phyloP scores from a whole-genome alignment of 2,329 filamentous ascomycete genomes.

The Fusarium sp. region DNA sequence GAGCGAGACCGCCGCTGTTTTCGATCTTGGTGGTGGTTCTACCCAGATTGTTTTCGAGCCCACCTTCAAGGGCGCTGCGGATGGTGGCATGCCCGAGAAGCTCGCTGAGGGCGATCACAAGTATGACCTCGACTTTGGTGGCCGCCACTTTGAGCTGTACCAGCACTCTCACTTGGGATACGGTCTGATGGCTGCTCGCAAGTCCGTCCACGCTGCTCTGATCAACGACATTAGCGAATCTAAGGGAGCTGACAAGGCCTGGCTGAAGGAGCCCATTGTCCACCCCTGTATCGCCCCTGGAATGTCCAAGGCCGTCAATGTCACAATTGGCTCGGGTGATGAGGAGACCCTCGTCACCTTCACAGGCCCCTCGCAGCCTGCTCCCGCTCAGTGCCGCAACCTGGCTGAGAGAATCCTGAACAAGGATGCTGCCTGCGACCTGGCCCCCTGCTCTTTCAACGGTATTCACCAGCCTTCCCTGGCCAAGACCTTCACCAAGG shows the following conservation, averaged over 20 bases:
- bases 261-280: constrained; percentile 79
- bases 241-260: constrained; percentile 73
- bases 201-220: constrained; percentile 84
- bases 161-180: constrained; percentile 99
- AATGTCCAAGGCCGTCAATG: constrained; percentile 80
- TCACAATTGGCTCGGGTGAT: constrained; percentile 77
- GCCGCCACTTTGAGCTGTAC: constrained; percentile 92
- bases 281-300: constrained; percentile 92
- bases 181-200: constrained; percentile 94
- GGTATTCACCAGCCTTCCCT: constrained; percentile 95
- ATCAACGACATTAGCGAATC: constrained; percentile 79
- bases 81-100: constrained; percentile 87
- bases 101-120: constrained; percentile 95
- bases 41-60: constrained; percentile 99
- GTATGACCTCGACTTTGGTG: constrained; percentile 91
- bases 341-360: constrained; percentile 81
- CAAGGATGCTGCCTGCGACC: constrained; percentile 85
- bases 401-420: constrained; percentile 91
- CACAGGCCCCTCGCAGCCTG: constrained; percentile 82
- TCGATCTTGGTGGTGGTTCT: constrained; percentile 96
- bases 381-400: constrained; percentile 89
- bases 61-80: constrained; percentile 82
- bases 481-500: constrained; percentile 89
- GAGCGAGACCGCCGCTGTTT: constrained; percentile 91
- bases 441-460: constrained; percentile 98